phyloP scores from a whole-genome alignment of 2,329 filamentous ascomycete genomes.

The Rosellinia necatrix region DNA sequence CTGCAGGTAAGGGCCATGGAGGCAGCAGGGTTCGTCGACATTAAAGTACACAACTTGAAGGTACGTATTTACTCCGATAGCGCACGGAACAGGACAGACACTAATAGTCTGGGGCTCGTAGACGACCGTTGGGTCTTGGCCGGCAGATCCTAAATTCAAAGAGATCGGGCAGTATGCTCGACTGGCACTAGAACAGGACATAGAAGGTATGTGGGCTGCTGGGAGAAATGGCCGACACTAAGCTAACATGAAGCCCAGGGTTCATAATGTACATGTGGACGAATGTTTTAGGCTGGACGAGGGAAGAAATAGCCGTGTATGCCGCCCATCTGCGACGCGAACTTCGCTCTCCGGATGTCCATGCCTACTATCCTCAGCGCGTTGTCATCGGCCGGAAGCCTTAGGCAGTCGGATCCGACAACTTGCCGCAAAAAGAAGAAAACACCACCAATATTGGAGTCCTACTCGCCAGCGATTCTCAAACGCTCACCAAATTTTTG shows the following conservation, averaged over 20 bases:
- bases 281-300: slow-evolving; percentile 34
- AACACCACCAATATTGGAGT: too few relatives aligned
- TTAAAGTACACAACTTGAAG: slow-evolving; percentile 33
- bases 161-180: slow-evolving; percentile 45
- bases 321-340: slow-evolving; percentile 38
- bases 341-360: slow-evolving; percentile 31
- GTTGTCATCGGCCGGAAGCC: slow-evolving; percentile 39
- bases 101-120: slow-evolving; percentile 20
- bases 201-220: slow-evolving; percentile 36
- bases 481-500: too few relatives aligned
- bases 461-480: too few relatives aligned
- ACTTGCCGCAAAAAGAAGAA: background rate
- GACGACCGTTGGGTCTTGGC: slow-evolving; percentile 48
- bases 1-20: slow-evolving; percentile 40
- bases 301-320: slow-evolving; percentile 38
- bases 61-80: slow-evolving; percentile 11
- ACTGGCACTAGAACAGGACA: slow-evolving; percentile 40
- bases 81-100: background rate
- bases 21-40: slow-evolving; percentile 38
- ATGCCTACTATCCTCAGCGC: slow-evolving; percentile 35
- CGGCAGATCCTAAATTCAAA: slow-evolving; percentile 43
- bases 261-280: slow-evolving; percentile 39
- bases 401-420: background rate
- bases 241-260: slow-evolving; percentile 26
- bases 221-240: background rate